These are phyloP conservation scores for Paramecium biaurelia DNA, from an alignment of 73 alveolate species.

Conservation along the genomic window DNA sequence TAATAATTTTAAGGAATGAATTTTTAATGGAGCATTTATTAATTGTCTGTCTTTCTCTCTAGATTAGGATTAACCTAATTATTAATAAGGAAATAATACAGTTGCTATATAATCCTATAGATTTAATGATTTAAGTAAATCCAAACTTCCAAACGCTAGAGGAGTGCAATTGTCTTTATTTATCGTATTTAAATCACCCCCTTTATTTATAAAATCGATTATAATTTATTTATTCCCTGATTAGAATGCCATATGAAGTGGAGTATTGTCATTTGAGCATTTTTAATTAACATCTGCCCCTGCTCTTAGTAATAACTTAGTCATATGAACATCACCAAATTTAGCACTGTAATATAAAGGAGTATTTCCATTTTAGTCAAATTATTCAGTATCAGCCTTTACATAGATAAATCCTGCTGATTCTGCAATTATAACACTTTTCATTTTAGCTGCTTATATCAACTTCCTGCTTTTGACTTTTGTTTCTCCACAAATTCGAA, in stretches of 20 bases:
- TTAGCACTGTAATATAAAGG: conserved; percentile 62
- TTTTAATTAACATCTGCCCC: conserved; percentile 65
- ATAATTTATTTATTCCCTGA: conserved; percentile 48
- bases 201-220: conserved; percentile 23
- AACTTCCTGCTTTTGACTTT: conserved; percentile 23
- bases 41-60: neutral
- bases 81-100: neutral
- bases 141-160: conserved; percentile 48
- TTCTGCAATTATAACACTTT: conserved; percentile 22
- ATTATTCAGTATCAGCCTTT: conserved; percentile 22
- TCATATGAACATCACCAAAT: conserved; percentile 18
- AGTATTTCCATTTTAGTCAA: conserved; percentile 48
- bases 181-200: conserved; percentile 13
- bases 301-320: neutral
- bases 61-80: neutral
- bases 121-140: neutral
- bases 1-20: neutral
- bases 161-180: conserved; percentile 56
- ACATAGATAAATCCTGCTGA: conserved; percentile 29
- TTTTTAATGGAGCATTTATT: neutral
- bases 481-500: neutral
- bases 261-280: conserved; percentile 62
- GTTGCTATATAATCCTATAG: neutral
- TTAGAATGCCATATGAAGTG: conserved; percentile 61
- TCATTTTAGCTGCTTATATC: conserved; percentile 51